Evolutionary conservation across 2,329 filamentous ascomycete species (phyloP), one percentile per base, ranked within the genome.

Genomic region (Emmonsia crescens): DNA sequence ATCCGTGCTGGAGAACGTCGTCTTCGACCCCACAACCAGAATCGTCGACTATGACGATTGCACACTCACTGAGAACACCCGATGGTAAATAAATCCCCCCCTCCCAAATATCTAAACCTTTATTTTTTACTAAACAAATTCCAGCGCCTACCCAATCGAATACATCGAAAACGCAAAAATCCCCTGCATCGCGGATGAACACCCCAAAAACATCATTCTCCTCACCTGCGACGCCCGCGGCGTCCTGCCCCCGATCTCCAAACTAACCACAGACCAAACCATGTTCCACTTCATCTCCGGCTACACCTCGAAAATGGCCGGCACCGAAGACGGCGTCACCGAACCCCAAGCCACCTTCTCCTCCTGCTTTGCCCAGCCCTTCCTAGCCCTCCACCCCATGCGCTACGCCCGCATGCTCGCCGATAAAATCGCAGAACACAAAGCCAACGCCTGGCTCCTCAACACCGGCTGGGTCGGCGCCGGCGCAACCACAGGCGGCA

Each of bases 231-330:
- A 99, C 72, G 94, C 94, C 64, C 91, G 94, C 69, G 94, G 94
- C 82, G 94, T 99, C 57, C 86, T 99, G 61, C 94, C 94, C 62
- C 94, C 94, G 57, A 97, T 99, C 79, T 96, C 91, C 72, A 97
- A 97, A 84, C 88, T 99, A 75, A 86, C 89, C 82, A 85, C 88
- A 67, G 86, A 90, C 72, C 94, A 97, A 82, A 96, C 91, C 77
- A 97, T 99, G 93, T 99, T 97, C 88, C 94, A 99, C 84, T 99
- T 99, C 86, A 99, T 99, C 79, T 96, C 90, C 21, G 94, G 94
- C 70, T 99, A 99, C 84, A 99, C 94, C 66, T 97, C 93, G 74
- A 99, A 99, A 87, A 99, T 99, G 94, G 94, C 94, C 67, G 94
- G 94, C 73, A 99, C 94, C 40, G 94, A 99, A 81, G 91, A 96